phyloP scores from a whole-genome alignment of 148 eudicot species.

The Camellia granthamiana region DNA sequence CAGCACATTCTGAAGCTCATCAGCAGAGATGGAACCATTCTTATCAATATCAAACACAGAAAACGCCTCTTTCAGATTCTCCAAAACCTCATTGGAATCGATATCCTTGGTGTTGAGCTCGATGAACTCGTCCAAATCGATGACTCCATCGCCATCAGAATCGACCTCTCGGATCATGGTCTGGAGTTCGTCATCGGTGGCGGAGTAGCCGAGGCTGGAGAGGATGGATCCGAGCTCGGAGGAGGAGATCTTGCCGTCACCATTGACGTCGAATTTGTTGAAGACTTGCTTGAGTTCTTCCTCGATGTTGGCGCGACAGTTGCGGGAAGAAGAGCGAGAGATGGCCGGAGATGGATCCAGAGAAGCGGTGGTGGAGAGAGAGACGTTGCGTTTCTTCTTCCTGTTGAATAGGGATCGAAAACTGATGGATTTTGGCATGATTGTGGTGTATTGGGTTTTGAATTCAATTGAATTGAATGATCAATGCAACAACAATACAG shows the following conservation, averaged over 20 bases:
- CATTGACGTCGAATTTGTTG: conserved; percentile 54
- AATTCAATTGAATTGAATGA: background rate
- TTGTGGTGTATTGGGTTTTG: background rate
- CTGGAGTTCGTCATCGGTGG: conserved; percentile 29
- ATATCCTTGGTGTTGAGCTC: conserved; percentile 47
- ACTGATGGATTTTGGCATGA: conserved; percentile 7
- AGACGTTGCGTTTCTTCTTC: conserved; percentile 10
- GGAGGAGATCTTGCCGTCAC: conserved; percentile 49
- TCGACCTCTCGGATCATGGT: conserved; percentile 46
- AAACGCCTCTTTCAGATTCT: conserved; percentile 45
- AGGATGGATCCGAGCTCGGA: conserved; percentile 42
- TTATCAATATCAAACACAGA: conserved; percentile 43
- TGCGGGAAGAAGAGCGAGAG: conserved; percentile 14
- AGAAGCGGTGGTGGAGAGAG: background rate
- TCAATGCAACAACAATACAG: too few species aligned
- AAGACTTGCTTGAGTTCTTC: conserved; percentile 46
- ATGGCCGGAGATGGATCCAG: background rate
- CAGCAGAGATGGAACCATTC: conserved; percentile 41
- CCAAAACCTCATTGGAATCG: conserved; percentile 34
- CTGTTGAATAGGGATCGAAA: conserved; percentile 18
- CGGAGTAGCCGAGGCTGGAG: conserved; percentile 33
- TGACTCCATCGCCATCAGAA: conserved; percentile 47
- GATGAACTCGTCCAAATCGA: conserved; percentile 41
- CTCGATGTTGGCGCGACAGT: conserved; percentile 27
- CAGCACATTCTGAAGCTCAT: conserved; percentile 45